Base-by-base conservation (phyloP, 1,284 basidiomycete species). In the Lignosus rhinocerotis region DNA sequence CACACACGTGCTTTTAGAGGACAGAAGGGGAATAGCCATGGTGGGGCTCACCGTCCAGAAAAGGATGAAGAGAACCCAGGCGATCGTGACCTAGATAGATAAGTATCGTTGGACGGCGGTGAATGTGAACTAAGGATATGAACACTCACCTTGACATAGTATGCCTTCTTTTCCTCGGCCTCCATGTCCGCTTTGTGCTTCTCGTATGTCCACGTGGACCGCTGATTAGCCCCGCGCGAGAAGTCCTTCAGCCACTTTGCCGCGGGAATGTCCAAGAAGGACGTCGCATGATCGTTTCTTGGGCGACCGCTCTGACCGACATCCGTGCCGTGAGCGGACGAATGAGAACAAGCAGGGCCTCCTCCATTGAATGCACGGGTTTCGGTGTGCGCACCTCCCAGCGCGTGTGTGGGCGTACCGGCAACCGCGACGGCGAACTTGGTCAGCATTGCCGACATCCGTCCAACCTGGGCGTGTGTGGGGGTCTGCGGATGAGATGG, bases 401-500 rank as follows among this genome's bases (percentile, higher is more conserved):
- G 56, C 39, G 64, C 65, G 30, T 66, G 62, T 1, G 67, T 59
- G 48, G 70, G 63, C 11, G 67, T 55, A 0, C 69, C 71, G 19
- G 69, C 62, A 16, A 72, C 70, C 1, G 81, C 70, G 10, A 84
- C 56, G 10, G 79, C 73, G 62, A 83, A 75, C 56, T 74, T 74
- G 2, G 80, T 80, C 14, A 86, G 62, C 69, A 86, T 76, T 9
- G 72, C 74, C 6, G 79, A 72, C 81, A 87, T 85, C 16, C 76
- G 74, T 7, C 82, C 83, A 30, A 86, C 43, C 41, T 71, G 64
- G 30, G 67, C 66, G 32, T 67, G 66, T 30, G 70, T 69, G 32
- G 68, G 67, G 19, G 70, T 70, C 53, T 67, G 66, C 16, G 66
- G 60, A 8, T 67, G 48, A 19, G 63, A 53, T 30, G 73, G 69